A percentile compares a stretch with the other conserved stretches of the same genome.
These are phyloP conservation scores for Fragaria iinumae DNA, from an alignment of 306 rosid species.

Conservation along the genomic window DNA sequence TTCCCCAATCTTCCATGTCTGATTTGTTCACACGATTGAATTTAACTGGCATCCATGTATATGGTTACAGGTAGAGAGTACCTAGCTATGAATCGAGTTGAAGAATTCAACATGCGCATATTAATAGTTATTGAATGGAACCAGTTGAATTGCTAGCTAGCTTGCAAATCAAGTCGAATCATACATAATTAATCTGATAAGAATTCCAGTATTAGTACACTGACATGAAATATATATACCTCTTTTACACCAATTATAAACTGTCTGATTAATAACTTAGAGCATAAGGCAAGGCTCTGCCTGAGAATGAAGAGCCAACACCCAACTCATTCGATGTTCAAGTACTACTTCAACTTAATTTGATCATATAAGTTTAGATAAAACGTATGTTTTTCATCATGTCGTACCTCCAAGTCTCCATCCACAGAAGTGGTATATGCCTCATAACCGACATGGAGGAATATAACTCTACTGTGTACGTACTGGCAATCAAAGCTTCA, in stretches of 20 bases:
- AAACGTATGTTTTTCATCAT: no score
- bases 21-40: not conserved
- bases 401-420: not conserved
- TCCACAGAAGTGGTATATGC: not conserved
- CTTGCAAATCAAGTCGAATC: not conserved
- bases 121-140: not conserved
- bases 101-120: slow-evolving; percentile 2
- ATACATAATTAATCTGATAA: not conserved
- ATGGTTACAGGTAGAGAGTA: not conserved
- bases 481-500: no score
- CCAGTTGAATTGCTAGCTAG: not conserved
- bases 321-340: not conserved
- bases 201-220: not conserved
- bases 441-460: not conserved
- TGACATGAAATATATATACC: not conserved
- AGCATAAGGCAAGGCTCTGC: not conserved
- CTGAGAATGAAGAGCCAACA: not conserved
- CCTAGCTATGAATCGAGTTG: not conserved
- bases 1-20: not conserved
- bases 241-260: not conserved
- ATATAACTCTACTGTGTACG: no score
- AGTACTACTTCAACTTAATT: not conserved
- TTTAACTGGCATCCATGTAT: not conserved
- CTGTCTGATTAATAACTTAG: not conserved
- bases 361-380: no score